These are phyloP conservation scores for Colletotrichum coccodes DNA, from an alignment of 2,329 filamentous ascomycete species.

Conservation along the genomic window DNA sequence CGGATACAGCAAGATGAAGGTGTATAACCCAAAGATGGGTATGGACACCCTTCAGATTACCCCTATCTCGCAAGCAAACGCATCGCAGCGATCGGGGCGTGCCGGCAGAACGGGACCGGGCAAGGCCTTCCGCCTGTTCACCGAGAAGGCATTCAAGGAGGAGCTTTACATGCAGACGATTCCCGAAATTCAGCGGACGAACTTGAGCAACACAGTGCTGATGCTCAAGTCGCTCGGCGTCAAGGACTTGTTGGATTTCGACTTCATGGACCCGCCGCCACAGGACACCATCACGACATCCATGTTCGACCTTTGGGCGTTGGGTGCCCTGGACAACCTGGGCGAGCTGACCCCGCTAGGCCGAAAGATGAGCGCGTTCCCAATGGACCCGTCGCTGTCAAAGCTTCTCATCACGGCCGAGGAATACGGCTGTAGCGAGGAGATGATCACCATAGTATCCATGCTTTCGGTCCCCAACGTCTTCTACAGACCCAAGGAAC, in stretches of 20 bases:
- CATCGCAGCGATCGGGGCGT: conserved; percentile 90
- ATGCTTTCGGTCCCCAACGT: conserved; percentile 98
- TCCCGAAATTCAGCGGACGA: conserved; percentile 96
- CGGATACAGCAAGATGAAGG: conserved; percentile 96
- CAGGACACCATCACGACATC: conserved; percentile 98
- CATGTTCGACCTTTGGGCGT: conserved; percentile 95
- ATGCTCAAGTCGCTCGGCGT: conserved; percentile 95
- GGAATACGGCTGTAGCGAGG: conserved; percentile 92
- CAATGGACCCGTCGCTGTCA: conserved; percentile 95
- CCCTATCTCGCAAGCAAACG: conserved; percentile 96
- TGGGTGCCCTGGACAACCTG: conserved; percentile 92
- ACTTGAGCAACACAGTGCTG: conserved; percentile 93
- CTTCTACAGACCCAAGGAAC: conserved; percentile 96
- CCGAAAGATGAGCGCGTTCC: conserved; percentile 94
- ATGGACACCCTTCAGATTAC: conserved; percentile 99
- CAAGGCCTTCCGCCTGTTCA: conserved; percentile 94
- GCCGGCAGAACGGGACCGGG: conserved; percentile 95
- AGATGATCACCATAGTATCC: conserved; percentile 97
- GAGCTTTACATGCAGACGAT: conserved; percentile 98
- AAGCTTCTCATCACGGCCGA: conserved; percentile 94
- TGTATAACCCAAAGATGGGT: conserved; percentile 98
- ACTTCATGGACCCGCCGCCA: conserved; percentile 98
- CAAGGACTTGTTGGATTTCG: conserved; percentile 93
- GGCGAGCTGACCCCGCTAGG: conserved; percentile 91
- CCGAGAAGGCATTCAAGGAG: conserved; percentile 93